Conservation (phyloP, 305 asterid species). For the Striga hermonthica region DNA sequence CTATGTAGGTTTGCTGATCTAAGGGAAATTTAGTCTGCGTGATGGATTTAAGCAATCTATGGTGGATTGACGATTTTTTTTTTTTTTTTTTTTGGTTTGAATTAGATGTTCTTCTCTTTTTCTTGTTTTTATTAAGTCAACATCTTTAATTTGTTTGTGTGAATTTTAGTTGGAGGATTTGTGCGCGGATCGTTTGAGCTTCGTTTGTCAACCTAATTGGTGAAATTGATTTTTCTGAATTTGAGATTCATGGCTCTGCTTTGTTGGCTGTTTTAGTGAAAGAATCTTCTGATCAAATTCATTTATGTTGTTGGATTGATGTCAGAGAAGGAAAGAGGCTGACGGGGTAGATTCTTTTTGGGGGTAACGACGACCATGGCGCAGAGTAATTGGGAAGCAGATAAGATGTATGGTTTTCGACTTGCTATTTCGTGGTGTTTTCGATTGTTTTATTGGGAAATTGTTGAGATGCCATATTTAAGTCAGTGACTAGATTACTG, state of each 20-base stretch:
- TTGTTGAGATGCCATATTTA: constrained; percentile 8
- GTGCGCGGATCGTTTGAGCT: constrained; percentile 45
- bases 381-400: constrained; percentile 99
- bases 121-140: too few relatives aligned
- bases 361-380: constrained; percentile 55
- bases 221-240: constrained; percentile 30
- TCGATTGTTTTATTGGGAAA: neutral
- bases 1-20: too few relatives aligned
- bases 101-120: too few relatives aligned
- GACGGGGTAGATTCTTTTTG: constrained; percentile 28
- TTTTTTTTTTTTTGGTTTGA: too few relatives aligned
- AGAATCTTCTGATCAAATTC: constrained; percentile 26
- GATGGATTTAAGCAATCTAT: too few relatives aligned
- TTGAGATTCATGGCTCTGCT: constrained; percentile 26
- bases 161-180: constrained; percentile 38
- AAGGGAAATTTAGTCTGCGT: too few relatives aligned
- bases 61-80: too few relatives aligned
- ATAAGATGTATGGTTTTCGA: constrained; percentile 69
- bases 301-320: constrained; percentile 30
- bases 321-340: constrained; percentile 33
- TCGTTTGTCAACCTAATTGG: constrained; percentile 45
- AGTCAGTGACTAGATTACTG: constrained; percentile 6
- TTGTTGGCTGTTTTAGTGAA: constrained; percentile 12
- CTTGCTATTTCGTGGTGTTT: neutral
- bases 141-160: constrained; percentile 16